Evolutionary conservation across 1,284 basidiomycete genomes (phyloP).

Genomic region (Moesziomyces sp.): DNA sequence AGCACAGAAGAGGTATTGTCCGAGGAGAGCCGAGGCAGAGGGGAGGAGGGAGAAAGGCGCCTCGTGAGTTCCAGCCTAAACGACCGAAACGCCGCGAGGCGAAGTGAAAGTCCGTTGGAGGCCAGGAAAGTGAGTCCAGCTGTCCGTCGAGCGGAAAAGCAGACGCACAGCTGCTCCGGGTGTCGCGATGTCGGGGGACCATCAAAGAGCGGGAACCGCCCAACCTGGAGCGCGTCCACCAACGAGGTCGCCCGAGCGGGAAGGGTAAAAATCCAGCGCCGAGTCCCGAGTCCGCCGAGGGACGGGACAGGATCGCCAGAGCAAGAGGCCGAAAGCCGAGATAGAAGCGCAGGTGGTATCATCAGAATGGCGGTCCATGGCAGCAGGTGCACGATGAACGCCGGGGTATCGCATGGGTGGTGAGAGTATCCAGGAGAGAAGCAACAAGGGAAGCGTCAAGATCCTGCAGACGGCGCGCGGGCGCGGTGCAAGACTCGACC

Average conservation of each 20-base stretch:
- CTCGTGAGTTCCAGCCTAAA: conserved; percentile 1
- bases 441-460: conserved; percentile 20
- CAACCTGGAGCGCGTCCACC: background rate
- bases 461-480: too few species aligned
- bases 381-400: background rate
- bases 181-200: conserved; percentile 6
- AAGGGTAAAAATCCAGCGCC: conserved; percentile 1
- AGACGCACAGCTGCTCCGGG: background rate
- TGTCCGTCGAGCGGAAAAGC: background rate
- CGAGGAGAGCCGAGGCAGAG: conserved; percentile 1
- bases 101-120: conserved; percentile 1
- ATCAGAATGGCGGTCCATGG: conserved; percentile 16
- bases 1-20: conserved; percentile 7
- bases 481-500: conserved; percentile 2
- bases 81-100: background rate
- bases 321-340: conserved; percentile 15
- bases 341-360: conserved; percentile 35
- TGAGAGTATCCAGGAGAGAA: conserved; percentile 26
- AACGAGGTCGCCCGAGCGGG: conserved; percentile 24
- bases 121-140: background rate
- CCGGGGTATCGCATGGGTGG: conserved; percentile 39
- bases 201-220: conserved; percentile 3
- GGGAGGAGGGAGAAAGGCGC: background rate
- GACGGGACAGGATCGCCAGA: conserved; percentile 1
- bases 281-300: background rate